Evolutionary conservation across 768 basidiomycete species (phyloP), one percentile per base, ranked within the genome.

Genomic region (Cystobasidiopsis lactophilus): DNA sequence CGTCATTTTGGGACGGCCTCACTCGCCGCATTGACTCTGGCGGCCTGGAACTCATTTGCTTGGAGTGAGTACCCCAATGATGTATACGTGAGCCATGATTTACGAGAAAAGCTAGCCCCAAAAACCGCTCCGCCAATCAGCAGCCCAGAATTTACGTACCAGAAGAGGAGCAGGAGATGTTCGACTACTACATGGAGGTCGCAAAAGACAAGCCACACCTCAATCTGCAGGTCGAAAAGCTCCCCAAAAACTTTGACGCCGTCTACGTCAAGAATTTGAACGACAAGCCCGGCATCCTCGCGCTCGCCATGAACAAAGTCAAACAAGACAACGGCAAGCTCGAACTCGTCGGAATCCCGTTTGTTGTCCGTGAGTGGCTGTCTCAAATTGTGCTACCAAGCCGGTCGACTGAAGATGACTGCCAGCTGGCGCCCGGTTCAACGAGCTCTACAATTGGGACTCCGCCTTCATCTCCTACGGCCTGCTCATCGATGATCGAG

Each of bases 61-160:
- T n/a, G n/a, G n/a, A n/a, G n/a, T n/a, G n/a, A n/a, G n/a, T n/a
- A n/a, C n/a, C n/a, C n/a, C n/a, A n/a, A n/a, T n/a, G n/a, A n/a
- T n/a, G n/a, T n/a, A n/a, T n/a, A n/a, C n/a, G n/a, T n/a, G n/a
- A n/a, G n/a, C n/a, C n/a, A n/a, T n/a, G n/a, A n/a, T n/a, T n/a
- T n/a, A n/a, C n/a, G n/a, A n/a, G n/a, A n/a, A n/a, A n/a, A n/a
- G 86, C 88, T 3, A 93, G 96, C 67, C 91, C 91, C 3, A 98
- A 98, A 71, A 96, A 96, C 67, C 77, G 93, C 30, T 84, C 85
- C 2, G 80, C 82, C 29, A 81, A 82, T 57, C 73, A 83, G 45
- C 82, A 84, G 52, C 85, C 93, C 14, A 76, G 85, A 37, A 91
- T 98, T 61, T 98, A 96, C 64, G 80, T 98, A 14, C 91, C 91